phyloP scores from a whole-genome alignment of 257 asterid genomes.

The Plantago ovata region DNA sequence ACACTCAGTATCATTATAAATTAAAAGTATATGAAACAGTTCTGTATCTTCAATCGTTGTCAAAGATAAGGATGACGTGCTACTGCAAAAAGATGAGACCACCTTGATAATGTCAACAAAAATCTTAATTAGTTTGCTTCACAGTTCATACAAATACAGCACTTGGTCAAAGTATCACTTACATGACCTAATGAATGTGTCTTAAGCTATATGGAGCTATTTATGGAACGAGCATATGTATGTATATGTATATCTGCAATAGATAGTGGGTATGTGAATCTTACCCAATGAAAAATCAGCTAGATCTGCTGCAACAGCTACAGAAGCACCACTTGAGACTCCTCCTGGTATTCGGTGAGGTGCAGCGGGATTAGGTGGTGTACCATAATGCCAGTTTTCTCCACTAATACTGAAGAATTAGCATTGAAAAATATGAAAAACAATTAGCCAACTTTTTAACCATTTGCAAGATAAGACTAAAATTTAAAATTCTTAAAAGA shows the following conservation, averaged over 20 bases:
- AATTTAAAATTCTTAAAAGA: not conserved
- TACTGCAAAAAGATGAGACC: too few relatives aligned
- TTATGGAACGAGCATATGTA: slow-evolving; percentile 1
- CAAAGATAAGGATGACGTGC: too few relatives aligned
- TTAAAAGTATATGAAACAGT: too few relatives aligned
- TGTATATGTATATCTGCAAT: too few relatives aligned
- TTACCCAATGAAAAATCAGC: slow-evolving; percentile 93
- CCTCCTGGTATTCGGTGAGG: slow-evolving; percentile 86
- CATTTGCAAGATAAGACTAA: not conserved
- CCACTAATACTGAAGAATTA: slow-evolving; percentile 60
- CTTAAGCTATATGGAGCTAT: not conserved
- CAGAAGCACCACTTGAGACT: slow-evolving; percentile 98
- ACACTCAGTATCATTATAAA: too few relatives aligned
- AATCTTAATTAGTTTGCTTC: too few relatives aligned
- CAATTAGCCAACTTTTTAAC: not conserved
- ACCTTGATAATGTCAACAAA: too few relatives aligned
- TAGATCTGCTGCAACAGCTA: slow-evolving; percentile 82
- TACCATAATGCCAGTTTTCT: slow-evolving; percentile 74
- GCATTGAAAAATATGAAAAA: not conserved
- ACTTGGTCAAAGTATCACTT: too few relatives aligned
- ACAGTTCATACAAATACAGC: too few relatives aligned
- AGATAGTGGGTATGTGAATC: slow-evolving; percentile 14
- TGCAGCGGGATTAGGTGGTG: slow-evolving; percentile 88
- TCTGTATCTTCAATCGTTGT: too few relatives aligned
- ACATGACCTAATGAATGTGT: slow-evolving; percentile 4